Evolutionary conservation across 495 filamentous ascomycete genomes (phyloP).

Genomic region (Podospora appendiculata): DNA sequence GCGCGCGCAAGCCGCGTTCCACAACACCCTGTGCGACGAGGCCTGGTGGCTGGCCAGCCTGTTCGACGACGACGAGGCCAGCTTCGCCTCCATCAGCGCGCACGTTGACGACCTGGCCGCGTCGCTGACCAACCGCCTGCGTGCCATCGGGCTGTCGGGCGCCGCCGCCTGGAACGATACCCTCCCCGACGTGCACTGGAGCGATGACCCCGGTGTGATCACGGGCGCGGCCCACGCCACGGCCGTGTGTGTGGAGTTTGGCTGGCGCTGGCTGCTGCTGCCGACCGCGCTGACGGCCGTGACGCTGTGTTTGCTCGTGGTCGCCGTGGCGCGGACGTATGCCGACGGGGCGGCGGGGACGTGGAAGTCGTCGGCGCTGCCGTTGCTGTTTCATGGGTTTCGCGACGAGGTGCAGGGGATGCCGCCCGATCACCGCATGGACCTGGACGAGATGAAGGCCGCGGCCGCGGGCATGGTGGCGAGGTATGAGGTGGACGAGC

Average conservation of each 20-base stretch:
- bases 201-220: not conserved
- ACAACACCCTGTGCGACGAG: not conserved
- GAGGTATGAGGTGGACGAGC: not conserved
- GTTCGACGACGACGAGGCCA: not conserved
- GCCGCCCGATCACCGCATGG: not conserved
- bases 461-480: not conserved
- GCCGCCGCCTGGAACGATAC: not conserved
- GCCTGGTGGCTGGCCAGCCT: conserved; percentile 1
- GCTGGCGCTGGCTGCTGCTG: not conserved
- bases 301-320: not conserved
- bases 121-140: conserved; percentile 1
- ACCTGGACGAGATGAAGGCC: not conserved
- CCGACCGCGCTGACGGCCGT: not conserved
- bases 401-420: not conserved
- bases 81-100: not conserved
- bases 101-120: not conserved
- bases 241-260: not conserved
- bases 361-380: conserved; percentile 4
- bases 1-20: not conserved
- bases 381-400: conserved; percentile 6
- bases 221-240: not conserved
- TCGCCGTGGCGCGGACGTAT: not conserved
- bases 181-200: not conserved
- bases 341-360: not conserved
- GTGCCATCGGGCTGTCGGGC: not conserved